phyloP scores from a whole-genome alignment of 805 yeast genomes.

The Lipomyces chichibuensis region DNA sequence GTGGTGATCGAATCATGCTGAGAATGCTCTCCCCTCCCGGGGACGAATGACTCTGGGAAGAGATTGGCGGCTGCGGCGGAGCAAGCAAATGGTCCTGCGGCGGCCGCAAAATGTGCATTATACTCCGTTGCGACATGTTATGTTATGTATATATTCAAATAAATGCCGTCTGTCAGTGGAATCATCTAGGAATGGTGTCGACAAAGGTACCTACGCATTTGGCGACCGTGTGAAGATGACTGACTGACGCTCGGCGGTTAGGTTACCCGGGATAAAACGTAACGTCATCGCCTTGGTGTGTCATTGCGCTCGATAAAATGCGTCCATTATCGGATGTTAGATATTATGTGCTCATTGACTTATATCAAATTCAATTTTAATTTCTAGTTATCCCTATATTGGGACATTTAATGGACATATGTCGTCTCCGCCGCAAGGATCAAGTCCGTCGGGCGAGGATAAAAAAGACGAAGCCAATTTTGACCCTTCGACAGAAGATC shows the following conservation, averaged over 20 bases:
- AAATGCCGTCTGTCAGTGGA: background rate
- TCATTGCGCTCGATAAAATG: no score
- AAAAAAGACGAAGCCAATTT: background rate
- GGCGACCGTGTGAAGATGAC: no score
- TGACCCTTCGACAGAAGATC: conserved; percentile 2
- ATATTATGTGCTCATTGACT: no score
- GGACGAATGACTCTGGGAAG: background rate
- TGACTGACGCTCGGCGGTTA: no score
- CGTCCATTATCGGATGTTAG: no score
- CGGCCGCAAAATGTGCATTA: conserved; percentile 19
- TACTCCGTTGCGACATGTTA: conserved; percentile 12
- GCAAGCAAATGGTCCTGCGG: background rate
- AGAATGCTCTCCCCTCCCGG: background rate
- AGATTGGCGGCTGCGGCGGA: background rate
- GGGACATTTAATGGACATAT: background rate
- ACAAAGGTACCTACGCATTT: no score
- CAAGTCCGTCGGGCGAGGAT: background rate
- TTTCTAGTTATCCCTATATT: background rate
- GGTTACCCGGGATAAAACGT: no score
- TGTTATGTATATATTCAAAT: background rate
- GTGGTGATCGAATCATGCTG: background rate
- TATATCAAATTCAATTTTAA: no score
- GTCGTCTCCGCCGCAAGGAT: background rate
- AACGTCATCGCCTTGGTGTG: no score
- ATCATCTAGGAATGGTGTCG: background rate